phyloP scores from a whole-genome alignment of 495 filamentous ascomycete genomes.

The Aspergillus leporis region DNA sequence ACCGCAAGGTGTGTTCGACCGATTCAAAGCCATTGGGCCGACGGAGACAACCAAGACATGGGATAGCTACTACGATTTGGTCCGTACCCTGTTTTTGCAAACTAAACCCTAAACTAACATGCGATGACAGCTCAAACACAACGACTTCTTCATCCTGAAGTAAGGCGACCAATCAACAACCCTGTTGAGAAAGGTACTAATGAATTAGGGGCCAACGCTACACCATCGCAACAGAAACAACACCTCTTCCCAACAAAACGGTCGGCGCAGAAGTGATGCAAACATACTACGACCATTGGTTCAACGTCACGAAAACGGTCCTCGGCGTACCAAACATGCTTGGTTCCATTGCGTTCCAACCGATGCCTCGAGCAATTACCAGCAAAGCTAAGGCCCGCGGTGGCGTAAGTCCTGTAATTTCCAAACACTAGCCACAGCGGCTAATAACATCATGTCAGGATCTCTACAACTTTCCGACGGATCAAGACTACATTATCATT shows the following conservation, averaged over 20 bases:
- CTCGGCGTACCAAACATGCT: conserved; percentile 48
- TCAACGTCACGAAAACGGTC: conserved; percentile 41
- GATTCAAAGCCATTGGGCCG: conserved; percentile 53
- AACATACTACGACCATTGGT: conserved; percentile 53
- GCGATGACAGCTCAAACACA: conserved; percentile 31
- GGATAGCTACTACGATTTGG: conserved; percentile 52
- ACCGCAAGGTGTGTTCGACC: conserved; percentile 54
- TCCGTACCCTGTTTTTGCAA: conserved; percentile 24
- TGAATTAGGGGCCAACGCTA: conserved; percentile 46
- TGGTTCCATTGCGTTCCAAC: conserved; percentile 57
- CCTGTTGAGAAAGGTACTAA: conserved; percentile 8
- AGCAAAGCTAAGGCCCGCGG: conserved; percentile 47
- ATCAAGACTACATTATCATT: conserved; percentile 55
- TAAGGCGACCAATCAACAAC: conserved; percentile 19
- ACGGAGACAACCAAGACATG: conserved; percentile 51
- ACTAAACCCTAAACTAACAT: neutral
- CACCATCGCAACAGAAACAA: conserved; percentile 58
- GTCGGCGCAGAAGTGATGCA: conserved; percentile 44
- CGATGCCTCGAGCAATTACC: conserved; percentile 52
- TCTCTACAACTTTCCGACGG: conserved; percentile 50
- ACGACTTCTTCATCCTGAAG: conserved; percentile 40
- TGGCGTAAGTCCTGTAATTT: conserved; percentile 30
- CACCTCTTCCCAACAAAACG: conserved; percentile 47
- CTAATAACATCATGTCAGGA: conserved; percentile 35
- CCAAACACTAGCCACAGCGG: neutral